Percentiles rank a stretch among this genome's conserved stretches.
phyloP scores from a whole-genome alignment of 2,329 filamentous ascomycete genomes.

The Sporothrix pseudoabietina region DNA sequence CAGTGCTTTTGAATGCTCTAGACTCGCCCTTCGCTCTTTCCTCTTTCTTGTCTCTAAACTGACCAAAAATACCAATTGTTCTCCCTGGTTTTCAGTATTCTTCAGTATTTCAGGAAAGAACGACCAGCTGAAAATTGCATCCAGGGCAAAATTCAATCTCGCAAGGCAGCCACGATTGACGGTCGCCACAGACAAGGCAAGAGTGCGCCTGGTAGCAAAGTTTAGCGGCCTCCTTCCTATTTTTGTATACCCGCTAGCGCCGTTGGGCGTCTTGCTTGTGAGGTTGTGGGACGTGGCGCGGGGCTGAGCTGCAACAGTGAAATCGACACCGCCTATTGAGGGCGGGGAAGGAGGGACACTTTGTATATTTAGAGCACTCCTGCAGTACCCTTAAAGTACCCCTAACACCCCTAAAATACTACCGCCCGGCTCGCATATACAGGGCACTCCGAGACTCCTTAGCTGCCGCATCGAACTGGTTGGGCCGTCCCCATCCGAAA shows the following conservation, averaged over 20 bases:
- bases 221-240: constrained; percentile 27
- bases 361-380: neutral
- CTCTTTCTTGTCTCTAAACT: neutral
- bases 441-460: constrained; percentile 3
- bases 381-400: neutral
- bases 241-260: constrained; percentile 27
- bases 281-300: constrained; percentile 25
- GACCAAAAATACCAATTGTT: neutral
- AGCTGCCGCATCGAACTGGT: constrained; percentile 10
- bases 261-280: constrained; percentile 22
- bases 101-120: neutral
- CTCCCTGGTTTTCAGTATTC: neutral
- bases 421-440: neutral
- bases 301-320: constrained; percentile 30
- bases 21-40: constrained; percentile 1
- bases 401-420: neutral
- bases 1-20: neutral
- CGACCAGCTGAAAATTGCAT: neutral
- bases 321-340: constrained; percentile 8
- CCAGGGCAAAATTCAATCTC: neutral
- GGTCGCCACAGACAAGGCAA: constrained; percentile 5
- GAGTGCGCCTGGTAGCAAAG: constrained; percentile 12
- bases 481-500: constrained; percentile 30
- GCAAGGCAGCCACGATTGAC: constrained; percentile 15
- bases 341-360: neutral